Conservation (phyloP, 2,329 filamentous ascomycete species). For the Penicillium sp. region DNA sequence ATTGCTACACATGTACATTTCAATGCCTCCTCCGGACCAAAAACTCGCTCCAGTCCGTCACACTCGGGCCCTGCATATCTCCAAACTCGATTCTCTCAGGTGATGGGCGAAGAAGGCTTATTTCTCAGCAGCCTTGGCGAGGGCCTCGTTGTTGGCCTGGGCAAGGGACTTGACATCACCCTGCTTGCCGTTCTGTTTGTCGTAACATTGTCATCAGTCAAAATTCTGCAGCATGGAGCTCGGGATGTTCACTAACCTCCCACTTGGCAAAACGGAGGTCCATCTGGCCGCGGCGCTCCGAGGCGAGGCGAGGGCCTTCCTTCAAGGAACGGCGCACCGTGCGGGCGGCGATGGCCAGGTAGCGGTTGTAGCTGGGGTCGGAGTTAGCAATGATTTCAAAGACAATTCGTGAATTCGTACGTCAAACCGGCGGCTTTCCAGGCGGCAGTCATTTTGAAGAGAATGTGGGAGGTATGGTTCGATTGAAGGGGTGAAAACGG, state of each 20-base stretch:
- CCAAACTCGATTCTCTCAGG: constrained; percentile 17
- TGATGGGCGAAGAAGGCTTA: constrained; percentile 28
- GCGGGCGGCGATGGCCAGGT: constrained; percentile 91
- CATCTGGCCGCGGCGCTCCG: constrained; percentile 86
- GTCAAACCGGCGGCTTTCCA: constrained; percentile 98
- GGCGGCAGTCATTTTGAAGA: constrained; percentile 83
- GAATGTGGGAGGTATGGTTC: constrained; percentile 28
- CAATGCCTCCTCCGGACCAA: constrained; percentile 23
- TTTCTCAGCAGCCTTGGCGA: constrained; percentile 45
- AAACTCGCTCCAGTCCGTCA: constrained; percentile 15
- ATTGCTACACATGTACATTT: constrained; percentile 41
- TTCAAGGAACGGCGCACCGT: constrained; percentile 95
- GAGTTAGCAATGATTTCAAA: constrained; percentile 26
- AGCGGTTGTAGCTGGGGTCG: constrained; percentile 91
- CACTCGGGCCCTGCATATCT: constrained; percentile 22
- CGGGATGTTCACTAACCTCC: constrained; percentile 62
- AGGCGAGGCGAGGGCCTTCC: constrained; percentile 82
- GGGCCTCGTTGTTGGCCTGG: constrained; percentile 52
- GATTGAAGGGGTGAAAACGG: constrained; percentile 30
- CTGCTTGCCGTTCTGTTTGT: constrained; percentile 85
- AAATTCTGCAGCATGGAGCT: not conserved
- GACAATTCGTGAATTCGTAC: constrained; percentile 57
- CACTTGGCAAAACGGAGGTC: constrained; percentile 92
- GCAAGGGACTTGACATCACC: constrained; percentile 75
- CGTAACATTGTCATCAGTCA: constrained; percentile 32